These are phyloP conservation scores for Adansonia grandidieri DNA, from an alignment of 441 rosid genomes.

Conservation along the genomic window DNA sequence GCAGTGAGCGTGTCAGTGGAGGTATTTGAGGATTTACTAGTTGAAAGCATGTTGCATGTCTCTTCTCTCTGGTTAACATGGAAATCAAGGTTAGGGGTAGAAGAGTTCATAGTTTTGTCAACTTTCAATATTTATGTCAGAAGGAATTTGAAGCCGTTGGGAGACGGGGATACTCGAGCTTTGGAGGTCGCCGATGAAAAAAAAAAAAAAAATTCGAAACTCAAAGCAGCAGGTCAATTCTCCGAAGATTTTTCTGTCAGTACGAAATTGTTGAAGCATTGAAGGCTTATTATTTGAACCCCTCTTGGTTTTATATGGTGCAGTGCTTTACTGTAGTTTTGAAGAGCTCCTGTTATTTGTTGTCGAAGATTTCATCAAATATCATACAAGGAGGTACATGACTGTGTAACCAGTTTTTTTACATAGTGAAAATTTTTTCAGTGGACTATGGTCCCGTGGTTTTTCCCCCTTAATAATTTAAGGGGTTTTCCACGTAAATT, in stretches of 20 bases:
- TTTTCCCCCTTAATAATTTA: background rate
- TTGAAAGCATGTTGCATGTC: background rate
- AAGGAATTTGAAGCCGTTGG: background rate
- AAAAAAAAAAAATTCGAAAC: too few species aligned
- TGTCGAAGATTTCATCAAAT: background rate
- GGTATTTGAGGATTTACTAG: background rate
- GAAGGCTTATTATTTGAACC: background rate
- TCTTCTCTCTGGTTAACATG: background rate
- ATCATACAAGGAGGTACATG: background rate
- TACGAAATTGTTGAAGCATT: background rate
- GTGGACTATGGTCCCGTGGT: conserved; percentile 28
- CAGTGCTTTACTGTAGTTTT: background rate
- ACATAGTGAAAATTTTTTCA: conserved; percentile 19
- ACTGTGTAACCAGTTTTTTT: background rate
- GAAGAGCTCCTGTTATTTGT: background rate
- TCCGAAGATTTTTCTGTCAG: background rate
- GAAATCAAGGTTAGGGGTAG: background rate
- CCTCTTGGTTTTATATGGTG: background rate
- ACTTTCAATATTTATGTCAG: background rate
- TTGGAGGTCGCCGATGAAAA: background rate
- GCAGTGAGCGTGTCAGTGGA: background rate
- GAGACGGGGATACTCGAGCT: background rate
- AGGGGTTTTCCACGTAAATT: conserved; percentile 29
- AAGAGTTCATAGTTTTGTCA: background rate
- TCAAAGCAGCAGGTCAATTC: background rate